Conservation (phyloP, 2,329 filamentous ascomycete genomes). For the Pseudogymnoascus destructans region DNA sequence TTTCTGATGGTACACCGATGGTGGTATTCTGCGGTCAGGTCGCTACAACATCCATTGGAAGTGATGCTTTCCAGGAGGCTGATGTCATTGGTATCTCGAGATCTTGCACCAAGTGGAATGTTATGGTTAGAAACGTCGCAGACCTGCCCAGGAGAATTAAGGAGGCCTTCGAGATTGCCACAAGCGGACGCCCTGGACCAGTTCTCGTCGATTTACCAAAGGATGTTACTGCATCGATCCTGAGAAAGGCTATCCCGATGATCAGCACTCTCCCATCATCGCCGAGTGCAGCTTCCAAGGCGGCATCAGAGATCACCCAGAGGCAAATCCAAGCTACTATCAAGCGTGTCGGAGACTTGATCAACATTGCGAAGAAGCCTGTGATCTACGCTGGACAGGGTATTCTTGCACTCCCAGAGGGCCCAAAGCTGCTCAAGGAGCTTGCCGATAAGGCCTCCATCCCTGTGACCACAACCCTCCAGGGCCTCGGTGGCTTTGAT, state of each 20-base stretch:
- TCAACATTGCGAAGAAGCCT: slow-evolving; percentile 86
- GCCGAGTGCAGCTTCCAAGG: slow-evolving; percentile 74
- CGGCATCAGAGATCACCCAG: slow-evolving; percentile 58
- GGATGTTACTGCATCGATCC: slow-evolving; percentile 78
- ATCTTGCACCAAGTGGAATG: slow-evolving; percentile 97
- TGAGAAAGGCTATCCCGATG: slow-evolving; percentile 68
- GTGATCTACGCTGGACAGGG: slow-evolving; percentile 92
- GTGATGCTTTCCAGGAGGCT: slow-evolving; percentile 93
- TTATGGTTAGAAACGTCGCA: slow-evolving; percentile 91
- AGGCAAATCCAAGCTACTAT: slow-evolving; percentile 65
- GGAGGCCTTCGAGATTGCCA: slow-evolving; percentile 96
- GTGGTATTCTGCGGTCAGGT: slow-evolving; percentile 96
- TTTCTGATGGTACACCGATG: slow-evolving; percentile 90
- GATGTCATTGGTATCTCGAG: slow-evolving; percentile 89
- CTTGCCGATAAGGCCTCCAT: slow-evolving; percentile 84
- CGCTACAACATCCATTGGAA: slow-evolving; percentile 76
- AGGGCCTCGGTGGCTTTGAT: slow-evolving; percentile 83
- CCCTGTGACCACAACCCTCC: slow-evolving; percentile 89
- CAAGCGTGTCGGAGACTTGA: slow-evolving; percentile 61
- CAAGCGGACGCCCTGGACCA: slow-evolving; percentile 81
- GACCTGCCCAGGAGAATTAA: slow-evolving; percentile 91
- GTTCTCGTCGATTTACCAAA: slow-evolving; percentile 94
- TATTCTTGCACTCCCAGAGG: slow-evolving; percentile 66
- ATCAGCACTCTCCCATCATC: slow-evolving; percentile 51
- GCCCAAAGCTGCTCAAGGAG: slow-evolving; percentile 65